Conservation (phyloP, 1,139 yeast species). For the Blastobotrys aristatus region DNA sequence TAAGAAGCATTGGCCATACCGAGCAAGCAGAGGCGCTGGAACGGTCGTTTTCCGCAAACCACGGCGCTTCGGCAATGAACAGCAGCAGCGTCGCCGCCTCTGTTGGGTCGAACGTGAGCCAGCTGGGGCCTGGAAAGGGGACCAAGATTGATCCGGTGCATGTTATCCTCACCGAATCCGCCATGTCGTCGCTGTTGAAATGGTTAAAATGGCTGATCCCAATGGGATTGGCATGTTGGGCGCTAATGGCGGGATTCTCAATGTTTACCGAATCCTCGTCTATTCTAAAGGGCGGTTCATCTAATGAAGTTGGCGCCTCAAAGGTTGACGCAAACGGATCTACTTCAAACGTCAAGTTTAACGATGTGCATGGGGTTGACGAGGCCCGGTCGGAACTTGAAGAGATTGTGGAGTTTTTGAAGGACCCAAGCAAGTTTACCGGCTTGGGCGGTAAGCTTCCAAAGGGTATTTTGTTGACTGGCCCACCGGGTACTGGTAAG, state of each 20-base stretch:
- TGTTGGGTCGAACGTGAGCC: neutral
- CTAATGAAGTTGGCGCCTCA: conserved; percentile 47
- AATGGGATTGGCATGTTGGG: conserved; percentile 62
- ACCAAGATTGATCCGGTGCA: conserved; percentile 70
- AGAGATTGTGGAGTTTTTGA: conserved; percentile 92
- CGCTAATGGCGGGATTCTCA: conserved; percentile 53
- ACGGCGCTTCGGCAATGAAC: neutral
- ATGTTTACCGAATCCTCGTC: conserved; percentile 82
- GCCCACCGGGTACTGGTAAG: conserved; percentile 99
- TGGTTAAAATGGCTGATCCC: conserved; percentile 91
- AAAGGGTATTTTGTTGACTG: conserved; percentile 92
- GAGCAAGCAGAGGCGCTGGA: conserved; percentile 62
- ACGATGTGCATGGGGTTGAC: conserved; percentile 96
- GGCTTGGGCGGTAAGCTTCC: conserved; percentile 97
- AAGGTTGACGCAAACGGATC: conserved; percentile 50
- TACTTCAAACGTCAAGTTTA: conserved; percentile 81
- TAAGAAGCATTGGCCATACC: conserved; percentile 68
- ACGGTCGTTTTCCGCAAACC: conserved; percentile 25
- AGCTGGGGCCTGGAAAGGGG: conserved; percentile 25
- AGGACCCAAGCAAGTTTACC: conserved; percentile 93
- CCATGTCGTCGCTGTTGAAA: conserved; percentile 67
- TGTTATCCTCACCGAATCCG: conserved; percentile 82
- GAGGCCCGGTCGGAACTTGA: conserved; percentile 97
- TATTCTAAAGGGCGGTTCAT: conserved; percentile 69
- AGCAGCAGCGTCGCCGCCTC: conserved; percentile 18